Percentiles rank a stretch among this genome's conserved stretches.
phyloP scores from a whole-genome alignment of 2,329 filamentous ascomycete genomes.

The Nemania abortiva region DNA sequence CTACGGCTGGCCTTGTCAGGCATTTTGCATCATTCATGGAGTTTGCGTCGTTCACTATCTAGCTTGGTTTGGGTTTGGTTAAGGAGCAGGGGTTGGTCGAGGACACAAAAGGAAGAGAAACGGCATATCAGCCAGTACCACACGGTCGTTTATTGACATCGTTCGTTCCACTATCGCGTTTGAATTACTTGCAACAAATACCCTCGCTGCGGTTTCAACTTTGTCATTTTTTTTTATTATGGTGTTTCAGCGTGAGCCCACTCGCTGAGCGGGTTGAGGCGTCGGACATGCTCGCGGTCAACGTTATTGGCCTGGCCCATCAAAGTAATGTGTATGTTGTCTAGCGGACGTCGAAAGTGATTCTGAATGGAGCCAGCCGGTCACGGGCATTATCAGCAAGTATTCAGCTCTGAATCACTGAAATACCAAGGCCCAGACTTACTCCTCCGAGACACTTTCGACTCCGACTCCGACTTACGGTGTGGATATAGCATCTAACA shows the following conservation, averaged over 20 bases:
- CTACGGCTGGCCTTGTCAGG: slow-evolving; percentile 30
- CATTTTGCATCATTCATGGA: slow-evolving; percentile 48
- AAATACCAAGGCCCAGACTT: not conserved
- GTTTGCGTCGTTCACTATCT: slow-evolving; percentile 40
- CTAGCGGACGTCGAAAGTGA: slow-evolving; percentile 9
- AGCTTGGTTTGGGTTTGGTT: slow-evolving; percentile 37
- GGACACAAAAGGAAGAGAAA: slow-evolving; percentile 41
- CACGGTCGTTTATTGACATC: slow-evolving; percentile 46
- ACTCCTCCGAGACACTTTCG: not conserved
- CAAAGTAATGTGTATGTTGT: slow-evolving; percentile 29
- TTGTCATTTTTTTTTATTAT: slow-evolving; percentile 27
- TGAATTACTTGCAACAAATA: slow-evolving; percentile 46
- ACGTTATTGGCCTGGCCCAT: not conserved
- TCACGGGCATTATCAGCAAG: not conserved
- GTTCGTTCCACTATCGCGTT: slow-evolving; percentile 34
- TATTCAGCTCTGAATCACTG: not conserved
- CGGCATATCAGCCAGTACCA: slow-evolving; percentile 40
- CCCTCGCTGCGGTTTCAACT: slow-evolving; percentile 48
- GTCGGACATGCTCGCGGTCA: not conserved
- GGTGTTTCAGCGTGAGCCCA: slow-evolving; percentile 16
- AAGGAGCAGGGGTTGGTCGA: slow-evolving; percentile 34
- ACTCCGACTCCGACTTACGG: not conserved
- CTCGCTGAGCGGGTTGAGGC: slow-evolving; percentile 15
- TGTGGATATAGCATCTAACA: not conserved
- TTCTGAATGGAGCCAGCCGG: not conserved